Conservation (phyloP, 306 rosid genomes). For the Dryas octopetala region DNA sequence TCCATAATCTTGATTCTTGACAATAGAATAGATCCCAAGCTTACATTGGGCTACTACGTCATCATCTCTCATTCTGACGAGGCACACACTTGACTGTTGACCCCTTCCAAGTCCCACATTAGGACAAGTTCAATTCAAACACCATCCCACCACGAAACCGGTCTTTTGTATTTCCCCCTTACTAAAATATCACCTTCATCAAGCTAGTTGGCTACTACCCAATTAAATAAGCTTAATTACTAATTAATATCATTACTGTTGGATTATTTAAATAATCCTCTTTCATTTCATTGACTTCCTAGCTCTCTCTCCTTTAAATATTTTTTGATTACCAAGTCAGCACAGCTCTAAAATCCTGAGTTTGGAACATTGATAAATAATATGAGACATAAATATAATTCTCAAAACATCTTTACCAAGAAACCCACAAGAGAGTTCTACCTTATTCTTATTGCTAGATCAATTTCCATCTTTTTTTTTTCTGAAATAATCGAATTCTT, state of each 20-base stretch:
- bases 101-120: slow-evolving; percentile 24
- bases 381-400: neutral
- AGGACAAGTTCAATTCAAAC: slow-evolving; percentile 21
- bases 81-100: neutral
- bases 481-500: too few species aligned
- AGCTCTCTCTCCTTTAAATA: slow-evolving; percentile 18
- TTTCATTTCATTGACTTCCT: slow-evolving; percentile 25
- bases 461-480: neutral
- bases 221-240: neutral
- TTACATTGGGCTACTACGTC: neutral
- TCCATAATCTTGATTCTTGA: too few species aligned
- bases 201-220: slow-evolving; percentile 10
- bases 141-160: slow-evolving; percentile 28
- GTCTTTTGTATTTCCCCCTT: neutral
- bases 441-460: too few species aligned
- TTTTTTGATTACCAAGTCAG: neutral
- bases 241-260: neutral
- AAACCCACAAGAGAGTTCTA: neutral
- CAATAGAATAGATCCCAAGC: too few species aligned
- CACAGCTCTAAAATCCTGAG: too few species aligned
- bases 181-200: slow-evolving; percentile 1
- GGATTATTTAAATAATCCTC: neutral
- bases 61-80: slow-evolving; percentile 5
- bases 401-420: neutral
- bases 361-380: slow-evolving; percentile 17